Conservation (phyloP, 768 basidiomycete genomes). For the Antrodiella citrinella region DNA sequence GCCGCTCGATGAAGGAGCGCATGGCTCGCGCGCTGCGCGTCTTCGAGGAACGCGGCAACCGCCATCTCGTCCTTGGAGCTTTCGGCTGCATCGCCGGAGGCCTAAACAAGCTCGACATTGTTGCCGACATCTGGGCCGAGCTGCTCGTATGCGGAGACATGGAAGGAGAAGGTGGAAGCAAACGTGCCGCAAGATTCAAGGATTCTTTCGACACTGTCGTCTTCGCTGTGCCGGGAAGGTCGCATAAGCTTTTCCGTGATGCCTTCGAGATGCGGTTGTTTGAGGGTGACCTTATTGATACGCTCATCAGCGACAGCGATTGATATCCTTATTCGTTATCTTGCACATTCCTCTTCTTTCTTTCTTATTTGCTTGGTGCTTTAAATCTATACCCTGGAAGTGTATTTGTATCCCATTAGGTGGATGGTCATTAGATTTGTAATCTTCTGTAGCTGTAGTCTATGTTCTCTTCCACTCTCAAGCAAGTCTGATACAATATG, state of each 20-base stretch:
- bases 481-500: not conserved
- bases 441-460: not conserved
- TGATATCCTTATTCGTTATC: no score
- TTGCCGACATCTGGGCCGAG: slow-evolving; percentile 40
- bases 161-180: slow-evolving; percentile 13
- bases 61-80: slow-evolving; percentile 33
- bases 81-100: slow-evolving; percentile 38
- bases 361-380: not conserved
- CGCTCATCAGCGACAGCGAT: slow-evolving; percentile 6
- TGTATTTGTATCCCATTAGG: not conserved
- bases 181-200: slow-evolving; percentile 27
- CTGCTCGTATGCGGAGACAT: slow-evolving; percentile 29
- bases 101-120: slow-evolving; percentile 32
- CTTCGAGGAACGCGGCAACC: slow-evolving; percentile 34
- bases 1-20: slow-evolving; percentile 36
- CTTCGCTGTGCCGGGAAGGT: slow-evolving; percentile 34
- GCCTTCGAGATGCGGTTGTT: slow-evolving; percentile 34
- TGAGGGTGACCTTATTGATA: slow-evolving; percentile 24
- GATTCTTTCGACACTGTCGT: slow-evolving; percentile 33
- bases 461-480: not conserved
- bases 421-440: not conserved
- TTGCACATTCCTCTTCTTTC: not conserved
- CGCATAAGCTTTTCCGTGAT: slow-evolving; percentile 27
- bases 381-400: not conserved
- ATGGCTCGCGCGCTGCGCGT: slow-evolving; percentile 39